Base-by-base conservation (phyloP, 1,284 basidiomycete species). In the Cutaneotrichosporon arboriforme region DNA sequence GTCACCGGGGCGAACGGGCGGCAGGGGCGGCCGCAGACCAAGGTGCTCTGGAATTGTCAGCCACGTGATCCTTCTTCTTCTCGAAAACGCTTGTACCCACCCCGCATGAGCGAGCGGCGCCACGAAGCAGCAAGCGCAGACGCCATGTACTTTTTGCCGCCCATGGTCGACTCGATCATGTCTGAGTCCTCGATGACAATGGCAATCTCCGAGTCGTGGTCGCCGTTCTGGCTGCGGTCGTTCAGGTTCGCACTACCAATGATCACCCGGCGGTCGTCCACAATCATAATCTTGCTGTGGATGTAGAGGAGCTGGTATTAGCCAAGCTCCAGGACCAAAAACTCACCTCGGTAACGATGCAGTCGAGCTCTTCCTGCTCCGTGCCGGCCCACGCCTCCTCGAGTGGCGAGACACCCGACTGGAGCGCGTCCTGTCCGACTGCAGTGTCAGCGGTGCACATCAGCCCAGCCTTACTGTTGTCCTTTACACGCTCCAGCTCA, bases 151-250 rank as follows among this genome's bases (percentile, higher is more conserved):
- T 66, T 81, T 59, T 83, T 73, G 3, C 89, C 90, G 63, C 90
- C 78, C 91, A 96, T 94, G 4, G 69, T 79, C 8, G 84, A 82
- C 49, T 83, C 79, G 48, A 97, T 79, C 77, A 84, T 77, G 51
- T 94, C 89, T 2, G 80, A 77, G 66, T 97, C 92, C 73, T 96
- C 71, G 22, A 94, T 85, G 15, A 96, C 83, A 7, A 93, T 76
- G 1, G 88, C 88, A 61, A 96, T 94, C 75, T 97, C 92, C 1
- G 88, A 91, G 72, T 96, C 92, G 34, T 90, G 88, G 65, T 93
- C 84, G 26, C 92, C 91, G 81, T 86, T 63, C 39, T 69, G 66
- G 57, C 54, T 65, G 43, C 70, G 59, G 55, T 72, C 68, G 65
- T 96, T 96, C 62, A 94, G 76, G 70, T 96, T 76, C 35, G 74